phyloP scores from a whole-genome alignment of 2,329 filamentous ascomycete genomes.

The Penicillium occitanis region DNA sequence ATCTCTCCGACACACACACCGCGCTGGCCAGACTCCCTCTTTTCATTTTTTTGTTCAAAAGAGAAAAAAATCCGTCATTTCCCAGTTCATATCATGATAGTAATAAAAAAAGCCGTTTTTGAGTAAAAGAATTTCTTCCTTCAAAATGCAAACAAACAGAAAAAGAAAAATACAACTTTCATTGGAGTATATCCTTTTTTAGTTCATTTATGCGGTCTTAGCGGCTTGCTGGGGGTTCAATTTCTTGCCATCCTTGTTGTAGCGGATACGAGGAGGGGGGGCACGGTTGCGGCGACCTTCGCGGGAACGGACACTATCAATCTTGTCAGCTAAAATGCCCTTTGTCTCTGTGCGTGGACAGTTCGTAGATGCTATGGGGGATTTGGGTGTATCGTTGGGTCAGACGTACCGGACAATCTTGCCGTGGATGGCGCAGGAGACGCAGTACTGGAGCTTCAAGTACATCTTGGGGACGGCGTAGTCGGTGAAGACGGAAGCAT shows the following conservation, averaged over 20 bases:
- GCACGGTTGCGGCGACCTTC: slow-evolving; percentile 98
- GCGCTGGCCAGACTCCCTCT: slow-evolving; percentile 3
- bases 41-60: background rate
- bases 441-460: slow-evolving; percentile 99
- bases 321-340: background rate
- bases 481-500: slow-evolving; percentile 98
- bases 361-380: background rate
- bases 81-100: slow-evolving; percentile 24
- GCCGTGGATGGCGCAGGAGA: slow-evolving; percentile 99
- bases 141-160: slow-evolving; percentile 7
- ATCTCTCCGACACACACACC: slow-evolving; percentile 4
- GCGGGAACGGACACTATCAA: slow-evolving; percentile 84
- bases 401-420: slow-evolving; percentile 97
- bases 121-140: background rate
- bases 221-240: slow-evolving; percentile 79
- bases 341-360: background rate
- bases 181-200: slow-evolving; percentile 20
- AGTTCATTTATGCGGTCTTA: slow-evolving; percentile 55
- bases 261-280: slow-evolving; percentile 93
- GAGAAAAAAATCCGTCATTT: slow-evolving; percentile 9
- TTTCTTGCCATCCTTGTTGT: slow-evolving; percentile 99
- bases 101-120: slow-evolving; percentile 10
- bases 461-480: slow-evolving; percentile 99
- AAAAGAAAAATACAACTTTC: slow-evolving; percentile 28
- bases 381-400: background rate